Evolutionary conservation across 805 yeast genomes (phyloP).

Genomic region (Debaryomyces castellii): DNA sequence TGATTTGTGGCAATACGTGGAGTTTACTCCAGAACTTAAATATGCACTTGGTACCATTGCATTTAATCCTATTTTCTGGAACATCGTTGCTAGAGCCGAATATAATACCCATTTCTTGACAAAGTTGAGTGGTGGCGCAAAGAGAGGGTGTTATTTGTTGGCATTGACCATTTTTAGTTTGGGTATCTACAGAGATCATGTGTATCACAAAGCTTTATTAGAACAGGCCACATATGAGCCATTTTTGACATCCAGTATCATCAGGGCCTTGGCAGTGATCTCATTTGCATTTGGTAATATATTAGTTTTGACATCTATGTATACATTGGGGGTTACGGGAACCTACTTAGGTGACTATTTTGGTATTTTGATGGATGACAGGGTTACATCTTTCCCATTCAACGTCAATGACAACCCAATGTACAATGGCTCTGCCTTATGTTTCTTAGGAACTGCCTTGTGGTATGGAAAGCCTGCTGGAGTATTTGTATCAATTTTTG

Average conservation of each 20-base stretch:
- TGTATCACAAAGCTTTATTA: slow-evolving; percentile 67
- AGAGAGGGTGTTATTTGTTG: slow-evolving; percentile 78
- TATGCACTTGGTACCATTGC: slow-evolving; percentile 64
- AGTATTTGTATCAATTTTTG: slow-evolving; percentile 65
- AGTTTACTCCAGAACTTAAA: slow-evolving; percentile 17
- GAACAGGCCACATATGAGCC: slow-evolving; percentile 68
- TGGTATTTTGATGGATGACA: slow-evolving; percentile 87
- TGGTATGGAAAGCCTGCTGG: slow-evolving; percentile 92
- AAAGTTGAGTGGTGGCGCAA: slow-evolving; percentile 65
- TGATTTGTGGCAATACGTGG: slow-evolving; percentile 15
- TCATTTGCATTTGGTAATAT: slow-evolving; percentile 71
- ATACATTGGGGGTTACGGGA: slow-evolving; percentile 89
- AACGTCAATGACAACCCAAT: slow-evolving; percentile 89
- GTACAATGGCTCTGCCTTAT: slow-evolving; percentile 90
- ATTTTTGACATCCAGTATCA: slow-evolving; percentile 36
- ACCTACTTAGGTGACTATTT: slow-evolving; percentile 97
- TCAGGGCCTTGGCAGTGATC: slow-evolving; percentile 53
- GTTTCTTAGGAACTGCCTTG: slow-evolving; percentile 88
- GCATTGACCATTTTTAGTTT: slow-evolving; percentile 82
- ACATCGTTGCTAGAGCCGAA: slow-evolving; percentile 84
- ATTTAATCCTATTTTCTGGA: slow-evolving; percentile 96
- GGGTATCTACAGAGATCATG: slow-evolving; percentile 79
- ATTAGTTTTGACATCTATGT: slow-evolving; percentile 85
- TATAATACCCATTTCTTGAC: slow-evolving; percentile 77
- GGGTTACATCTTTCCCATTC: slow-evolving; percentile 93